phyloP scores from a whole-genome alignment of 257 asterid species.

The Fraxinus anomala region DNA sequence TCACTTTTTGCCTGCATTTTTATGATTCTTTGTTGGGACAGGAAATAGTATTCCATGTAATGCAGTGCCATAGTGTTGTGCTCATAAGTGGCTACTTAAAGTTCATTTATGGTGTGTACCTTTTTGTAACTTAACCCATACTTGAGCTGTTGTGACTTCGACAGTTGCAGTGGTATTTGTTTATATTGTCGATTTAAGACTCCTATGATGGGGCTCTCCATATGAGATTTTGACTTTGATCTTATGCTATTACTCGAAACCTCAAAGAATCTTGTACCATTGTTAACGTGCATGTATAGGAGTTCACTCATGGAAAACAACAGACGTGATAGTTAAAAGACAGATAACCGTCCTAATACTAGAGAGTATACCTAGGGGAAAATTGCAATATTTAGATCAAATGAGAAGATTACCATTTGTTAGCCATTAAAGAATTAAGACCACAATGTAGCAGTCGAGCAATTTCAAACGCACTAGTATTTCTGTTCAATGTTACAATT shows the following conservation, averaged over 20 bases:
- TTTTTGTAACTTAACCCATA: conserved; percentile 30
- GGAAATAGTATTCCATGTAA: conserved; percentile 22
- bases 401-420: too few species aligned
- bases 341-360: too few species aligned
- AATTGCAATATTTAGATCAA: too few species aligned
- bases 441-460: too few species aligned
- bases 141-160: conserved; percentile 38
- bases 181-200: conserved; percentile 11
- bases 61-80: conserved; percentile 43
- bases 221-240: background rate
- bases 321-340: too few species aligned
- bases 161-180: conserved; percentile 32
- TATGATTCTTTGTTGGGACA: conserved; percentile 24
- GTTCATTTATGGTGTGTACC: conserved; percentile 38
- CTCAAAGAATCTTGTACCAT: background rate
- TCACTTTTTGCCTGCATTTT: conserved; percentile 24
- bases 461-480: too few species aligned
- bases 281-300: background rate
- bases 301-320: too few species aligned
- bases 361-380: too few species aligned
- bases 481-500: too few species aligned
- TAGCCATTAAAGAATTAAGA: too few species aligned
- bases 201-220: background rate
- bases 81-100: conserved; percentile 63
- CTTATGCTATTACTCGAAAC: background rate